A percentile compares a stretch with the other conserved stretches of the same genome.
These are phyloP conservation scores for Salix arbutifolia DNA, from an alignment of 345 rosid species.

Conservation along the genomic window DNA sequence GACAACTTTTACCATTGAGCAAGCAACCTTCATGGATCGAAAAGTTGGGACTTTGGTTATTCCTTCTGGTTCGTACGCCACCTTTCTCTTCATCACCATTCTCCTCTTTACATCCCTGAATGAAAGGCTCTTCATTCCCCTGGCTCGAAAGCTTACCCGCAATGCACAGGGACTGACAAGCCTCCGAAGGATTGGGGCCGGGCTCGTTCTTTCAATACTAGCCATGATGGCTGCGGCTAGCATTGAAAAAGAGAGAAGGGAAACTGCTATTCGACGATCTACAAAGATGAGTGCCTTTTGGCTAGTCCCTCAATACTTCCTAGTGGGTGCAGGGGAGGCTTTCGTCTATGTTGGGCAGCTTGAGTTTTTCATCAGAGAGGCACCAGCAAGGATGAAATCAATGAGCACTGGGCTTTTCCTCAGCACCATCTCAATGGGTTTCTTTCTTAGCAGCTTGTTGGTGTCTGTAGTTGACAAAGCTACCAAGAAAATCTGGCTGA, in stretches of 20 bases:
- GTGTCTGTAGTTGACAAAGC: slow-evolving; percentile 62
- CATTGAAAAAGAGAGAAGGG: slow-evolving; percentile 57
- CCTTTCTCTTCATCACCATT: slow-evolving; percentile 61
- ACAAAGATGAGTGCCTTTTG: slow-evolving; percentile 59
- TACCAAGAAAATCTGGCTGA: slow-evolving; percentile 62
- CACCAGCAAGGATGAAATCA: slow-evolving; percentile 88
- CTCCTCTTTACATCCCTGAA: slow-evolving; percentile 83
- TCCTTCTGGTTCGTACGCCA: slow-evolving; percentile 67
- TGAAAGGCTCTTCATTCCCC: slow-evolving; percentile 65
- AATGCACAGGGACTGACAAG: slow-evolving; percentile 70
- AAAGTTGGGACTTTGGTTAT: slow-evolving; percentile 46
- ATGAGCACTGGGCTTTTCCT: slow-evolving; percentile 93
- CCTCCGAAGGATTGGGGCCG: slow-evolving; percentile 79
- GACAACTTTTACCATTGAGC: slow-evolving; percentile 85
- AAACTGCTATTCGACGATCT: slow-evolving; percentile 19
- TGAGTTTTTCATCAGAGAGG: slow-evolving; percentile 86
- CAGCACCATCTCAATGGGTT: slow-evolving; percentile 81
- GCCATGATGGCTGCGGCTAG: slow-evolving; percentile 71
- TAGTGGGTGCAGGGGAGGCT: slow-evolving; percentile 92
- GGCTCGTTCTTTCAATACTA: slow-evolving; percentile 54
- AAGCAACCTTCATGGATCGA: slow-evolving; percentile 72
- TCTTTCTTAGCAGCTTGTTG: slow-evolving; percentile 72
- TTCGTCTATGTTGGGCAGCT: slow-evolving; percentile 90
- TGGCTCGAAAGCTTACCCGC: slow-evolving; percentile 50
- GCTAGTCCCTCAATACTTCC: slow-evolving; percentile 73